Conservation (phyloP, 768 basidiomycete genomes). For the Termitomyces sp. region DNA sequence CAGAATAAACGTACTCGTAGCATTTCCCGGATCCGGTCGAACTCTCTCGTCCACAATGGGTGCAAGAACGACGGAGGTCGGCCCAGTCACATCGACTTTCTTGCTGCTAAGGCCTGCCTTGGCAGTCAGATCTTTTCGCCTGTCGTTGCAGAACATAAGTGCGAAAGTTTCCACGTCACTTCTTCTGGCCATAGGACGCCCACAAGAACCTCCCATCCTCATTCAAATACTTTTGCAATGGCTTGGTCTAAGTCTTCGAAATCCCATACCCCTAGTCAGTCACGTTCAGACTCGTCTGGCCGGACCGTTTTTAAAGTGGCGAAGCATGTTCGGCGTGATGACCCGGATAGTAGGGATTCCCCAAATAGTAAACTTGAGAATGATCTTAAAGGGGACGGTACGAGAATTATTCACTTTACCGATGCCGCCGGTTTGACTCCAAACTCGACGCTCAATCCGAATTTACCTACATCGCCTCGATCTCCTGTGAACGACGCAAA, state of each 20-base stretch:
- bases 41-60: slow-evolving; percentile 41
- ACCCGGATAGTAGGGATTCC: slow-evolving; percentile 7
- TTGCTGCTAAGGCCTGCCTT: slow-evolving; percentile 61
- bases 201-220: slow-evolving; percentile 24
- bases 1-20: slow-evolving; percentile 59
- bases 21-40: slow-evolving; percentile 57
- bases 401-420: slow-evolving; percentile 34
- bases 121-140: slow-evolving; percentile 59
- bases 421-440: slow-evolving; percentile 30
- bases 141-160: slow-evolving; percentile 19
- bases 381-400: slow-evolving; percentile 32
- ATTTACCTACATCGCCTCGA: slow-evolving; percentile 19
- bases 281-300: slow-evolving; percentile 37
- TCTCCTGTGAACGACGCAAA: slow-evolving; percentile 22
- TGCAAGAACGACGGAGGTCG: slow-evolving; percentile 19
- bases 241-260: slow-evolving; percentile 28
- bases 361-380: slow-evolving; percentile 27
- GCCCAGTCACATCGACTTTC: slow-evolving; percentile 45
- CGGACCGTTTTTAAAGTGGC: slow-evolving; percentile 35
- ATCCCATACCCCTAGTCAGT: slow-evolving; percentile 31
- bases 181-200: slow-evolving; percentile 8
- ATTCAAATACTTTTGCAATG: slow-evolving; percentile 31
- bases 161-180: slow-evolving; percentile 14
- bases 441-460: slow-evolving; percentile 1
- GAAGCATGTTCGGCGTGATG: slow-evolving; percentile 25